Evolutionary conservation across 805 yeast species (phyloP).

Genomic region (Candida xyloterini): DNA sequence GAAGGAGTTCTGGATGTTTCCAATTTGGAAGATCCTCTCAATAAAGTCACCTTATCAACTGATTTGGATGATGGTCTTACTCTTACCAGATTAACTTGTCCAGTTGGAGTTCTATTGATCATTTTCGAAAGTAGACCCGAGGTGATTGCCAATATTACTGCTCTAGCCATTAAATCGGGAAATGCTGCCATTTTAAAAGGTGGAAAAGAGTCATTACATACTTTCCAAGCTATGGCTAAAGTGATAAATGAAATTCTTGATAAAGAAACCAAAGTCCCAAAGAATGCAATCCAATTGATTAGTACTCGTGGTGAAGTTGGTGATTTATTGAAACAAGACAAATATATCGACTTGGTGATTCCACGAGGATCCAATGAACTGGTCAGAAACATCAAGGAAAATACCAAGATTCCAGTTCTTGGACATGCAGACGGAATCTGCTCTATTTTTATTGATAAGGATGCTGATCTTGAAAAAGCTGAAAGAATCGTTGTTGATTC

Average conservation of each 20-base stretch:
- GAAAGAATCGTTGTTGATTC: slow-evolving; percentile 74
- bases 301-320: slow-evolving; percentile 88
- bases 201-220: slow-evolving; percentile 87
- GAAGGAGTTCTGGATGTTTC: slow-evolving; percentile 95
- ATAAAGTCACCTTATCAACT: slow-evolving; percentile 78
- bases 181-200: slow-evolving; percentile 97
- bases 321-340: slow-evolving; percentile 79
- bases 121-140: slow-evolving; percentile 98
- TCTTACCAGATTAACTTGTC: slow-evolving; percentile 80
- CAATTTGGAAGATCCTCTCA: slow-evolving; percentile 84
- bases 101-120: slow-evolving; percentile 89
- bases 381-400: slow-evolving; percentile 79
- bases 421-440: slow-evolving; percentile 99
- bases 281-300: slow-evolving; percentile 78
- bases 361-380: slow-evolving; percentile 97
- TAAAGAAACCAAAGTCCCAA: slow-evolving; percentile 67
- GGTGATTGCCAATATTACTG: slow-evolving; percentile 95
- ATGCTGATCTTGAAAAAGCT: slow-evolving; percentile 78
- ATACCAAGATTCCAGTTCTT: slow-evolving; percentile 91
- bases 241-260: slow-evolving; percentile 61
- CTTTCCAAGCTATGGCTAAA: slow-evolving; percentile 78
- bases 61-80: slow-evolving; percentile 88
- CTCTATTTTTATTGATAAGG: slow-evolving; percentile 76
- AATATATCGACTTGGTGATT: slow-evolving; percentile 88
- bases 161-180: slow-evolving; percentile 93